Base-by-base conservation (phyloP, 192 early-diverging fungal genomes). In the Linnemannia schmuckeri region DNA sequence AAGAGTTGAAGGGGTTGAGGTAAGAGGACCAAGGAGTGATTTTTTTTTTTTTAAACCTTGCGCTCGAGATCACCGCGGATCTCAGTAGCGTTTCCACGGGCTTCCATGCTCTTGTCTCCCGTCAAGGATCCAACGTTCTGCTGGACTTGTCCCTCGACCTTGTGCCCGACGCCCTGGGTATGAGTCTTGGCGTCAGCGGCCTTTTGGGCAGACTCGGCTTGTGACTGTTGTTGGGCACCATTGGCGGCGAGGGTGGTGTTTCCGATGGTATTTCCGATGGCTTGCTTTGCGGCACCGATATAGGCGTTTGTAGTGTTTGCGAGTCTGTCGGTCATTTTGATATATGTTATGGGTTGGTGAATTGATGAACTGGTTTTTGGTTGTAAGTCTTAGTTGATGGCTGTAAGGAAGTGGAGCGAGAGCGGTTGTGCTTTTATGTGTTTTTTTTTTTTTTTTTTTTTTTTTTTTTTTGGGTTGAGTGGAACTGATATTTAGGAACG, bases 271-370 rank as follows among this genome's bases (percentile, higher is more conserved):
- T 75, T 37, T 30, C 73, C 73, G 30, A 75, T 54, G 49, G 46
- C 47, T 4, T 75, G 73, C 33, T 75, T 75, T 42, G 73, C 49
- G 73, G 44, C 73, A n/a, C 73, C 73, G 73, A 75, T 47, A 8
- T 75, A 75, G n/a, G 44, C 13, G 73, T 75, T 75, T 4, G 73
- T 37, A 35, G 73, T 22, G 73, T 75, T 75, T 12, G 24, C 18
- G 46, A 75, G 24, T 27, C 73, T n/a, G 42, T 75, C 73, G 35
- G 73, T 75, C 73, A 75, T 57, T 5, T 57, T 75, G 4, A 6
- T 54, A 10, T n/a, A 20, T 35, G 5, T 9, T 49, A 5, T 46
- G 22, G 15, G 20, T 57, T 57, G 55, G 3, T n/a, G 52, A 55
- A 7, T 55, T 24, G 13, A 12, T 46, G 44, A 46, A 18, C 6